Evolutionary conservation across 208 protist genomes (phyloP), one percentile per base, ranked within the genome.

Genomic region (Naegleria fowleri): DNA sequence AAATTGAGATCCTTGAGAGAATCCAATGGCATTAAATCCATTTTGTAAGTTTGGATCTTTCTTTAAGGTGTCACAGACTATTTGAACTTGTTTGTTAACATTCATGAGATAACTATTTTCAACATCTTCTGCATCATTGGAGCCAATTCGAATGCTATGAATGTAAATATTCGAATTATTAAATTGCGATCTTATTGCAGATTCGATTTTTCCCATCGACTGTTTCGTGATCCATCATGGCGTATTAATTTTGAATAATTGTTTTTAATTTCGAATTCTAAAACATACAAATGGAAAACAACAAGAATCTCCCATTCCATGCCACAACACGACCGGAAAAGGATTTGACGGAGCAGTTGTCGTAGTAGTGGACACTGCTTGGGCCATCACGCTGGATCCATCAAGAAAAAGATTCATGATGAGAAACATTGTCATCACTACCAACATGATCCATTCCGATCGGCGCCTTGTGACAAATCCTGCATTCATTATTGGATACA

Each of bases 1-100:
- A 36, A 90, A 90, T 90, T 90, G 87, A 51, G 38, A 91, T 40
- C 90, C 93, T 79, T 94, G 93, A 29, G 92, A 93, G 43, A 94
- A 94, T 87, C 93, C 93, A 67, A 94, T 93, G 9, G 92, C 92
- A 67, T 94, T 94, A 91, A 94, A 94, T 48, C 92, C 93, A 41
- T 91, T 83, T 7, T 59, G 75, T 25, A 94, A 88, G 25, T 94
- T 91, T 83, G 91, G 90, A 90, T 93, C 92, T 5, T 91, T 48
- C 38, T 38, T 33, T n/a, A 94, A 83, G 29, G 90, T 36, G 36
- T 90, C 5, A 83, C 91, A 92, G 51, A 79, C 91, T n/a, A 79
- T 36, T 43, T 92, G 39, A 41, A 92, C 22, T 86, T 92, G 36
- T 22, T 91, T 59, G 40, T 83, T 76, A 5, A 39, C 83, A 90